Percentiles rank a stretch among this genome's conserved stretches.
These are phyloP conservation scores for Sporothrix humicola DNA, from an alignment of 2,329 filamentous ascomycete species.

Conservation along the genomic window DNA sequence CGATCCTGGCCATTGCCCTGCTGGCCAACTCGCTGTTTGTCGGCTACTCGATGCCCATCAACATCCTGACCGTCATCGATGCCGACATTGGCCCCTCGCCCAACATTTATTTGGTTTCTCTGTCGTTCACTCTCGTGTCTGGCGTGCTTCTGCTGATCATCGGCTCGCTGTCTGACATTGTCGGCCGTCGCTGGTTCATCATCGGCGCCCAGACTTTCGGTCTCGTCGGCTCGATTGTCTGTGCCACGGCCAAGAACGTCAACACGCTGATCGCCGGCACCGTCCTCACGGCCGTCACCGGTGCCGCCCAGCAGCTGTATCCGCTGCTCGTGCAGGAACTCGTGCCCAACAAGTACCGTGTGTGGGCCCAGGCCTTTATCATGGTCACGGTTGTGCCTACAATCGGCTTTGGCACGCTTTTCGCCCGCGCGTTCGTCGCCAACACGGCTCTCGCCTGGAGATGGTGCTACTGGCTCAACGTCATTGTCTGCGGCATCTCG, in stretches of 20 bases:
- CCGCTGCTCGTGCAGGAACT: constrained; percentile 49
- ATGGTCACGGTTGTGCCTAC: constrained; percentile 48
- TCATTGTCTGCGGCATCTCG: constrained; percentile 49
- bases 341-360: constrained; percentile 49
- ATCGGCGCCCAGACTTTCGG: constrained; percentile 43
- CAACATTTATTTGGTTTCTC: constrained; percentile 31
- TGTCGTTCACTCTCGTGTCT: constrained; percentile 22
- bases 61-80: constrained; percentile 26
- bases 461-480: constrained; percentile 56
- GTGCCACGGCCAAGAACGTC: constrained; percentile 45
- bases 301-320: constrained; percentile 49
- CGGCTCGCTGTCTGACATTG: constrained; percentile 48
- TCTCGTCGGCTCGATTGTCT: constrained; percentile 48
- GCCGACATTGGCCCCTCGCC: constrained; percentile 31
- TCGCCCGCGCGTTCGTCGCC: constrained; percentile 49
- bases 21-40: constrained; percentile 31
- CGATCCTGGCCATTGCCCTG: constrained; percentile 13
- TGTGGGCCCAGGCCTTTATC: constrained; percentile 47
- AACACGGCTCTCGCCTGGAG: constrained; percentile 53
- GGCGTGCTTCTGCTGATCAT: constrained; percentile 44
- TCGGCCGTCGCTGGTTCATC: constrained; percentile 50
- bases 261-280: constrained; percentile 47
- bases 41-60: constrained; percentile 29
- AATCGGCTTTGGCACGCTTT: constrained; percentile 51
- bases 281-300: constrained; percentile 47